Percentiles rank a stretch among this genome's conserved stretches.
Evolutionary conservation across 306 rosid genomes (phyloP).

Genomic region (Macrotyloma uniflorum): DNA sequence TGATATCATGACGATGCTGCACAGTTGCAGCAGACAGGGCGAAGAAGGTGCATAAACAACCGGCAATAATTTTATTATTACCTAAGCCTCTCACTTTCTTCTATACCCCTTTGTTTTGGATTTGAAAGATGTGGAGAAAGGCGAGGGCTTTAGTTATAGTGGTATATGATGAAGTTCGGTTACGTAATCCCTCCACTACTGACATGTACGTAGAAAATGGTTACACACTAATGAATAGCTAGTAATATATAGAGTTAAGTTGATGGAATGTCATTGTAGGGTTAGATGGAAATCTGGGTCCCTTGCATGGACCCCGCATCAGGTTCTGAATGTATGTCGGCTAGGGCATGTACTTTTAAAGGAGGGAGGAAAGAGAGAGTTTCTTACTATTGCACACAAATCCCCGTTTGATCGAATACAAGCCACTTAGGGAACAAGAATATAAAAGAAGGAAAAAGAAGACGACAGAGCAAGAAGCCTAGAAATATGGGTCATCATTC

Average conservation of each 20-base stretch:
- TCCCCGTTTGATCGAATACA: constrained; percentile 24
- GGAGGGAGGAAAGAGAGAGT: constrained; percentile 36
- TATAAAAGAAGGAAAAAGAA: neutral
- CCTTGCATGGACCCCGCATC: constrained; percentile 57
- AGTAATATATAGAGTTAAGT: constrained; percentile 33
- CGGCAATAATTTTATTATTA: constrained; percentile 32
- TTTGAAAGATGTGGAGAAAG: neutral
- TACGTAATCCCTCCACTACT: constrained; percentile 44
- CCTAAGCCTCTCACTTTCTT: neutral
- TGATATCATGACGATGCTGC: constrained; percentile 18
- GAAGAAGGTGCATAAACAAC: constrained; percentile 45
- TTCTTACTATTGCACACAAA: constrained; percentile 37
- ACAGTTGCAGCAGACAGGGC: constrained; percentile 40
- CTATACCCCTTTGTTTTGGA: neutral
- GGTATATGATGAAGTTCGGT: constrained; percentile 53
- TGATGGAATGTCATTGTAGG: constrained; percentile 83
- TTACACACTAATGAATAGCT: neutral
- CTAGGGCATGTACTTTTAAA: constrained; percentile 48
- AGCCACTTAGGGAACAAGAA: constrained; percentile 34
- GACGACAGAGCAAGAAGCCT: neutral
- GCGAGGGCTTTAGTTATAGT: neutral
- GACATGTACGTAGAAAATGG: constrained; percentile 70
- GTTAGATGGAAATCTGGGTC: constrained; percentile 77
- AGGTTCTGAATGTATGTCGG: constrained; percentile 55
- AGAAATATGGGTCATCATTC: constrained; percentile 86